Evolutionary conservation across 2,329 filamentous ascomycete species (phyloP), one percentile per base, ranked within the genome.

Genomic region (Eutypa lata): DNA sequence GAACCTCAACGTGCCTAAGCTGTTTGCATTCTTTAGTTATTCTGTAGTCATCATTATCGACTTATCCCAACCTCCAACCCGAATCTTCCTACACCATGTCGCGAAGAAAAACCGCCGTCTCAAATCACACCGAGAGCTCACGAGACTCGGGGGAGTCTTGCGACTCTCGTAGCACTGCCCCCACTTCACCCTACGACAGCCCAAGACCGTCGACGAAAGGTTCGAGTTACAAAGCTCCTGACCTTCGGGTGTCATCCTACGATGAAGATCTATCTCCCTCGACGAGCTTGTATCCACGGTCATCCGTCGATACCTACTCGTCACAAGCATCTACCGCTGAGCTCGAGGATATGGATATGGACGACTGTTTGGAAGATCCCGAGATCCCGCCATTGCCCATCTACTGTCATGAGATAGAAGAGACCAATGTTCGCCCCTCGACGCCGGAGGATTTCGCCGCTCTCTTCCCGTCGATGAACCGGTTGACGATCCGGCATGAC

Each of bases 401-500:
- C 49, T 87, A 86, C 66, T 75, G 77, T 53, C 80, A 82, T 60
- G 85, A 87, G 49, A 73, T 82, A 43, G 80, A 86, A 55, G 80
- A 86, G 58, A 75, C 81, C 58, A 83, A 87, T 57, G 84, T 89
- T 33, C 80, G 90, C 26, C 82, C 91, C 11, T 90, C 91, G 2
- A 92, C 87, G 1, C 88, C 93, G 3, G 79, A 87, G 53, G 87
- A 92, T 60, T 97, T 97, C 68, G 87, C 86, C 24, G 81, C 86
- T 50, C 81, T 96, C 50, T 99, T 97, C 69, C 93, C 94, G 11
- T 95, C 92, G 8, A 81, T 87, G 60, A 85, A 91, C 68, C 83
- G 89, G 52, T 75, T 97, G 49, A 83, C 84, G 35, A 91, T 99
- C 65, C 85, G 89, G 26, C 93, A 97, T 68, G 94, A 97, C 68